Evolutionary conservation across 1,284 basidiomycete genomes (phyloP), one percentile per base, ranked within the genome.

Genomic region (Malassezia equina): DNA sequence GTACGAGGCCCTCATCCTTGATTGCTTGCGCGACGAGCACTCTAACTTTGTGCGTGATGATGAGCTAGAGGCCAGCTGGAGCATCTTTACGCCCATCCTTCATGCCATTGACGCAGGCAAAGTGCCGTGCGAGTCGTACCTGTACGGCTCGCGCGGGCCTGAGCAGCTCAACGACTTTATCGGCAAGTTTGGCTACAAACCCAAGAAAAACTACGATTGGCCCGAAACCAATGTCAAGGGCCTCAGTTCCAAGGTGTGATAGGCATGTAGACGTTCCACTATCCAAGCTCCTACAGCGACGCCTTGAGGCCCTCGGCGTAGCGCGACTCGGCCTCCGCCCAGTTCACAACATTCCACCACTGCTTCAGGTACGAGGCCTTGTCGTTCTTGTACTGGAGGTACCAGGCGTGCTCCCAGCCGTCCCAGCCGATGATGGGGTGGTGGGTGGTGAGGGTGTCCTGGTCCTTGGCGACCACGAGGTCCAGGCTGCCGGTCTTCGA

Each of bases 351-450:
- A 34, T 57, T 57, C 55, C 55, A 57, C 55, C 55, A 57, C n/a
- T 51, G 32, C 55, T 57, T 57, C 8, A 57, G 48, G 50, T 57
- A 57, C 8, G 55, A 31, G 28, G 55, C 55, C 44, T 57, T 57
- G 56, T 58, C 56, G 55, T 67, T 67, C 67, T 66, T 64, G 64
- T 70, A 70, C 62, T 70, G 67, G 27, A 70, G 66, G 63, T 73
- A 73, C 64, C 65, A 71, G 43, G 69, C 86, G 77, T 90, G 88
- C 76, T 89, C 87, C 91, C 94, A 96, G 71, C 95, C 87, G 77
- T 98, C 94, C 64, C 96, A 84, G 58, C 93, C 94, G 72, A 98
- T 83, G 73, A 98, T 84, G 33, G 93, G 90, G 31, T 82, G 80
- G 77, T 91, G 88, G 76, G 79, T 71, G 62, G 94, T 81, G 51